phyloP scores from a whole-genome alignment of 805 yeast genomes.

The Myxozyma neotropica region DNA sequence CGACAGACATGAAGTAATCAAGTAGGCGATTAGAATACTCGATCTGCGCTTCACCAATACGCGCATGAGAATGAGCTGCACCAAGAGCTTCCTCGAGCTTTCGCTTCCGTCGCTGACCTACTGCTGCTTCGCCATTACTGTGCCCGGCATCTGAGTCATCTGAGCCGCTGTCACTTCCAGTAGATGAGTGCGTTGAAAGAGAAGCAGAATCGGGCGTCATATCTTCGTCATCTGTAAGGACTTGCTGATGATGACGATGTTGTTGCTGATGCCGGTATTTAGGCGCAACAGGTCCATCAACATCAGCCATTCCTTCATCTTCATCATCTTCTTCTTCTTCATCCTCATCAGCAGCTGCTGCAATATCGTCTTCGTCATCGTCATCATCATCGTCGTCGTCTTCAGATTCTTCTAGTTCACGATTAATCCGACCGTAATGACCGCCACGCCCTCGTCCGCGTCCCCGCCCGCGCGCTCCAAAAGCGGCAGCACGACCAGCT shows the following conservation, averaged over 20 bases:
- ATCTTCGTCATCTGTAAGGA: constrained; percentile 31
- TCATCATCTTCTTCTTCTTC: constrained; percentile 22
- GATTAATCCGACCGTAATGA: constrained; percentile 1
- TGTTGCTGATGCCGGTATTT: too few species aligned
- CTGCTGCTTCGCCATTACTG: constrained; percentile 8
- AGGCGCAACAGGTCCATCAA: constrained; percentile 5
- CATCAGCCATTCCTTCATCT: constrained; percentile 12
- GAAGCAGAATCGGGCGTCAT: constrained; percentile 38
- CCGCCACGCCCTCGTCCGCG: constrained; percentile 29
- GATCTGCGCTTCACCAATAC: constrained; percentile 40
- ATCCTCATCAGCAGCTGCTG: background rate
- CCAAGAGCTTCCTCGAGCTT: constrained; percentile 18
- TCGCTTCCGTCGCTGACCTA: constrained; percentile 11
- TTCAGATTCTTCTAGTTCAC: constrained; percentile 9
- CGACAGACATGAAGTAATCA: constrained; percentile 59
- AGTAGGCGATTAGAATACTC: constrained; percentile 52
- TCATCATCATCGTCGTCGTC: constrained; percentile 24
- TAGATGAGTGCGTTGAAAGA: constrained; percentile 45
- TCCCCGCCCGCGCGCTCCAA: constrained; percentile 24
- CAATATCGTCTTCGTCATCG: constrained; percentile 25
- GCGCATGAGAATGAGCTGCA: constrained; percentile 22
- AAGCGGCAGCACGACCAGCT: constrained; percentile 13
- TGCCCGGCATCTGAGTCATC: constrained; percentile 41
- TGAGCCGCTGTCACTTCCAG: constrained; percentile 58
- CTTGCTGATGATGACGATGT: constrained; percentile 31